Base-by-base conservation (phyloP, 73 alveolate genomes). In the Durusdinium trenchii region DNA sequence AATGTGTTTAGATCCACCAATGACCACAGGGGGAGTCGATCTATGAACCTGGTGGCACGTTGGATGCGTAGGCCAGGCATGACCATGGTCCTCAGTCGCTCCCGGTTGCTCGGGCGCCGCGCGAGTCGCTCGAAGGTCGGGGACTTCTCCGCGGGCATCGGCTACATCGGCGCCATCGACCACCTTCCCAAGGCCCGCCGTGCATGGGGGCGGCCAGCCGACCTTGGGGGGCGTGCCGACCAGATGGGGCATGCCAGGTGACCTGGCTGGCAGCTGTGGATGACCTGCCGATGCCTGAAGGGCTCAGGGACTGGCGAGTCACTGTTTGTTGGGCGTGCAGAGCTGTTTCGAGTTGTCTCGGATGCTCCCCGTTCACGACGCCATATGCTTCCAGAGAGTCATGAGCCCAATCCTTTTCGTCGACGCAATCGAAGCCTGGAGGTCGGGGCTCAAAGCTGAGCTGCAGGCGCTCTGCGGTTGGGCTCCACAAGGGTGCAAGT, bases 131-230 rank as follows among this genome's bases (percentile, higher is more conserved):
- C 73, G n/a, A 71, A 91, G 98, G 98, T 91, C 28, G 98, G 90
- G 1, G 90, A 69, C 61, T 91, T 91, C 75, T 67, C 98, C 26
- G 89, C 82, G 10, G 98, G 98, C 30, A 40, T 91, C 47, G 98
- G 98, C 98, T 91, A 69, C 90, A 91, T 91, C 71, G 98, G 98
- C n/a, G 87, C 98, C 73, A n/a, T 91, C 48, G 98, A 91, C 57
- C 98, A 91, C 32, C 57, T 91, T 18, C 94, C 94, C 50, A 83
- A 83, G 54, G 94, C 64, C 14, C 45, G 20, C 12, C 42, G 9
- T 64, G 79, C 79, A 64, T 9, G 42, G 79, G n/a, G n/a, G n/a
- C 42, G 42, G 79, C 42, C 28, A 6, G 79, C 23, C 10, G n/a
- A 6, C 45, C 42, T 28, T 64, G 79, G 79, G 6, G 23, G 79